Base-by-base conservation (phyloP, 768 basidiomycete genomes). In the Rhizopogon sp. region DNA sequence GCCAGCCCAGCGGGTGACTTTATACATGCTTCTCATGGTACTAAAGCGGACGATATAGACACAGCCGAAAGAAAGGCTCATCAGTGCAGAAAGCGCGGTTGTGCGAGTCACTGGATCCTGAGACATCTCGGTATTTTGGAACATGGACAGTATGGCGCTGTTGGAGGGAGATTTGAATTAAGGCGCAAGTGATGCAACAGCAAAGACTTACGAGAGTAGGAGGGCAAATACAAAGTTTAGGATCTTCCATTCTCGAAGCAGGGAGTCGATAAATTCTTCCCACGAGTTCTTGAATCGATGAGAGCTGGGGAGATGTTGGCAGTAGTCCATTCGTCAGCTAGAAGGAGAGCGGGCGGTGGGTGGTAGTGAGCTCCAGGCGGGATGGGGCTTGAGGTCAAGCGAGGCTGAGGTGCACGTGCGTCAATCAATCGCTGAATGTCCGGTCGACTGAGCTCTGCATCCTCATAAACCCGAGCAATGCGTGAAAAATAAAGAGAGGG, bases 401-500 rank as follows among this genome's bases (percentile, higher is more conserved):
- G 54, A 7, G 47, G 56, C 43, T 61, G 56, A 39, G 42, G 29
- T 33, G 66, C 66, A 39, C 76, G 70, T 0, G 68, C 70, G 55
- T 50, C 63, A 56, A 56, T 70, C 79, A 85, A 83, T 39, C 78
- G 64, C 50, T 81, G 71, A 8, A 92, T 79, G 62, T 92, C 90
- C 8, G 84, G 87, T 57, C 77, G 77, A 63, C 87, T 88, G 50
- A 92, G 79, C 53, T 91, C 84, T 2, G 89, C 88, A 54, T 89
- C 87, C 60, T 86, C 80, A 58, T 90, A 90, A 28, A 91, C 80
- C 46, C 81, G 78, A 3, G 87, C 80, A 22, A 92, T 90, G 3
- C 90, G 83, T 3, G 84, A 80, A 68, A 90, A 92, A 63, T 92
- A 92, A 62, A 90, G 74, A 0, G 85, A 79, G 2, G 90, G 90